A percentile compares a stretch with the other conserved stretches of the same genome.
These are phyloP conservation scores for Colletotrichum karsti DNA, from an alignment of 2,329 filamentous ascomycete genomes.

Conservation along the genomic window DNA sequence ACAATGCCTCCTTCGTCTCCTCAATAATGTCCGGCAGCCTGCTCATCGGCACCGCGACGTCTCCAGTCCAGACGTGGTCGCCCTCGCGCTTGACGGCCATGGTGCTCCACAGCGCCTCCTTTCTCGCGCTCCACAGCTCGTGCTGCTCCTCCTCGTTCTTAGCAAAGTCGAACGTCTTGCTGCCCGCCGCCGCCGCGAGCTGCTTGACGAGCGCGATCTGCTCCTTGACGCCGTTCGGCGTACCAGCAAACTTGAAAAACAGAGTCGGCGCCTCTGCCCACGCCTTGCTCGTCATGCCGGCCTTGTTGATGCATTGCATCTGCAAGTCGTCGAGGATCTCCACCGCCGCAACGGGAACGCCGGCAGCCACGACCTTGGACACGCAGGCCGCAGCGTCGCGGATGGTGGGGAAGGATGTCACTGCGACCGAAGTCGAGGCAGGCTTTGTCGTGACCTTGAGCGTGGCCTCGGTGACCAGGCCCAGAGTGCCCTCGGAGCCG, in stretches of 20 bases:
- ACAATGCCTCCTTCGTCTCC: constrained; percentile 64
- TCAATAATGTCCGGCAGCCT: constrained; percentile 79
- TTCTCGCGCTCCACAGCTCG: constrained; percentile 84
- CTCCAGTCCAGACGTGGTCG: constrained; percentile 86
- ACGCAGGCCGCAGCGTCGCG: constrained; percentile 82
- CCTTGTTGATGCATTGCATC: constrained; percentile 76
- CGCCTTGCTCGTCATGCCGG: constrained; percentile 69
- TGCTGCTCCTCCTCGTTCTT: constrained; percentile 72
- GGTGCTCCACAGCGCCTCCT: constrained; percentile 85
- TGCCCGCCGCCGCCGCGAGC: constrained; percentile 68
- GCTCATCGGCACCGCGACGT: constrained; percentile 85
- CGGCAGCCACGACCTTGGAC: constrained; percentile 79
- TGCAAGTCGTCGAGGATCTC: constrained; percentile 93
- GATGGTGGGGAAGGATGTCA: constrained; percentile 67
- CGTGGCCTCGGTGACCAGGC: constrained; percentile 89
- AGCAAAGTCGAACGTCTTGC: constrained; percentile 81
- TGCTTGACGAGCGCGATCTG: constrained; percentile 74
- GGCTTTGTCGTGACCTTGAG: constrained; percentile 87
- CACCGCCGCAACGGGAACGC: constrained; percentile 88
- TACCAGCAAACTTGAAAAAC: constrained; percentile 87
- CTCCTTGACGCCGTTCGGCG: constrained; percentile 76
- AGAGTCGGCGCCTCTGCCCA: constrained; percentile 81
- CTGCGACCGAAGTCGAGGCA: constrained; percentile 81
- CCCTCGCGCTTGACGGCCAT: constrained; percentile 71
- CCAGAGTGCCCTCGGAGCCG: constrained; percentile 90